A percentile compares a stretch with the other conserved stretches of the same genome.
Conservation (phyloP, 2,329 filamentous ascomycete species). For the Trichoderma sp. region DNA sequence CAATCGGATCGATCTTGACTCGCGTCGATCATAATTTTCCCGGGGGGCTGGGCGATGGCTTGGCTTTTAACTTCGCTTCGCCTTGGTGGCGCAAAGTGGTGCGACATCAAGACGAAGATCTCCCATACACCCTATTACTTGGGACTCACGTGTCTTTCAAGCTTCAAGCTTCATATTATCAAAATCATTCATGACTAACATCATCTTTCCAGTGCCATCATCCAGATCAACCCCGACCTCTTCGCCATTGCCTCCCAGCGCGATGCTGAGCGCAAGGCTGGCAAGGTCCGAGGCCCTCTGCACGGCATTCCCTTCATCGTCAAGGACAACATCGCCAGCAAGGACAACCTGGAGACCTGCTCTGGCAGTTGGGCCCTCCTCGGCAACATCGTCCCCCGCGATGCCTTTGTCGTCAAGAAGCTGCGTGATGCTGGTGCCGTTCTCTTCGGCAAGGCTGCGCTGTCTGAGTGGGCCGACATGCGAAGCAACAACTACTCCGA, state of each 20-base stretch:
- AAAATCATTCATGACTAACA: not conserved
- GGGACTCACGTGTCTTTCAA: not conserved
- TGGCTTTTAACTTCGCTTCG: not conserved
- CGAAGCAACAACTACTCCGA: conserved; percentile 64
- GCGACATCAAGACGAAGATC: not conserved
- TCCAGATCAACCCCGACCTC: conserved; percentile 67
- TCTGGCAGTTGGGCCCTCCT: conserved; percentile 66
- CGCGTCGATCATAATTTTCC: not conserved
- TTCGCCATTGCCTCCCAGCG: conserved; percentile 57
- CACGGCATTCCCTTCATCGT: conserved; percentile 75
- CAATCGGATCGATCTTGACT: not conserved
- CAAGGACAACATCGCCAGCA: conserved; percentile 70
- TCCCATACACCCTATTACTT: not conserved
- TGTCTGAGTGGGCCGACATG: conserved; percentile 76
- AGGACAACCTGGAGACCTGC: conserved; percentile 71
- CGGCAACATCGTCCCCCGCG: conserved; percentile 64
- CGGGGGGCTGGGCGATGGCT: not conserved
- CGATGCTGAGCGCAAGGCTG: conserved; percentile 58
- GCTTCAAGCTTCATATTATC: not conserved
- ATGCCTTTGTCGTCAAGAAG: conserved; percentile 60
- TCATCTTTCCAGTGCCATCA: conserved; percentile 44
- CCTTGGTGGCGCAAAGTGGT: not conserved
- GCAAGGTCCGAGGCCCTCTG: conserved; percentile 59
- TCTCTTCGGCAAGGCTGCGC: conserved; percentile 66
- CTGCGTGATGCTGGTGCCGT: conserved; percentile 65